Base-by-base conservation (phyloP, 176 grass and related monocot genomes). In the Oryza nivara region DNA sequence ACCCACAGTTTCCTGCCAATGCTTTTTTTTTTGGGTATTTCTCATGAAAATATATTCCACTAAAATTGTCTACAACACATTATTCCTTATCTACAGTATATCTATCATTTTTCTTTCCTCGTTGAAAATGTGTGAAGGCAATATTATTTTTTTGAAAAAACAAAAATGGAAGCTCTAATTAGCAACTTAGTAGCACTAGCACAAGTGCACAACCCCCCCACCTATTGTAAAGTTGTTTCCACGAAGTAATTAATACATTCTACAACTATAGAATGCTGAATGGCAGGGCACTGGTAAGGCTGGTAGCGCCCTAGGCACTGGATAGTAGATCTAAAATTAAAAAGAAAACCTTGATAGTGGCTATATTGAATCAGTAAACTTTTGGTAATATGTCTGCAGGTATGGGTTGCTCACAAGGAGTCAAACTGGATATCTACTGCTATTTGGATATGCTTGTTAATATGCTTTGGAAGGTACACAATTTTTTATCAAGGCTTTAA, bases 341-440 rank as follows among this genome's bases (percentile, higher is more conserved):
- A 49, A 56, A 56, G 4, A 20, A 56, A 56, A 56, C 16, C 52
- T 20, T 20, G 1, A 20, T 7, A 56, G 6, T 20, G 17, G 17
- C 17, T 56, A 19, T 69, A 64, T 28, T 44, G 23, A 23, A 28
- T 84, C 73, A 74, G 9, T 74, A 85, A 56, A 76, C 52, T 20
- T 45, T 82, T 74, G 5, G 78, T 61, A 10, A 34, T 65, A 69
- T 81, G 30, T 28, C 30, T 41, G 70, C 76, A 97, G 92, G 88
- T 94, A 52, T 98, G 93, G 96, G 76, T 98, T 87, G 77, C 86
- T 85, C 89, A 92, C 81, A 98, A 90, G 88, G 96, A 95, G 74
- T 88, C 89, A 2, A 84, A 85, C 66, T 98, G 89, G 91, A 78
- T 98, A 77, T 84, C 83, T 65, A 64, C 93, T 47, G 79, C 30